A percentile compares a stretch with the other conserved stretches of the same genome.
Conservation (phyloP, 805 yeast genomes). For the Candida piceae region DNA sequence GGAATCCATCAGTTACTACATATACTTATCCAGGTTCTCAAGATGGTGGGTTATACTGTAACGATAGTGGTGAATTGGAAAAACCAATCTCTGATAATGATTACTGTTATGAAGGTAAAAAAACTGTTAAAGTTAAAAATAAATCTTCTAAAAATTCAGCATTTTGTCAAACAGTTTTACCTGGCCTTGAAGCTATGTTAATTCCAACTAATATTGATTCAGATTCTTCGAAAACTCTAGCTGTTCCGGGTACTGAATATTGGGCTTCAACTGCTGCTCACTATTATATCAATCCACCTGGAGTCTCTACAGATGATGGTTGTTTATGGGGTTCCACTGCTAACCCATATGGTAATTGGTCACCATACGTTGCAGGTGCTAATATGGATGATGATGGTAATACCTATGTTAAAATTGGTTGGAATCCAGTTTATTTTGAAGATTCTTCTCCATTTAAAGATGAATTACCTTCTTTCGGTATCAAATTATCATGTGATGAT, state of each 20-base stretch:
- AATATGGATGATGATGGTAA: constrained; percentile 66
- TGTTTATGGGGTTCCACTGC: constrained; percentile 77
- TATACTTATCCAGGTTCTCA: constrained; percentile 75
- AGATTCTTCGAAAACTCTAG: constrained; percentile 47
- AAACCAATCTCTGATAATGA: constrained; percentile 52
- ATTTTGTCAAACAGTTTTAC: constrained; percentile 88
- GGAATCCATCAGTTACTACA: constrained; percentile 74
- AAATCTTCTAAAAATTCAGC: constrained; percentile 58
- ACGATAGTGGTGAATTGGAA: constrained; percentile 60
- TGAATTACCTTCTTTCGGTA: constrained; percentile 60
- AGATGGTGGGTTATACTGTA: constrained; percentile 81
- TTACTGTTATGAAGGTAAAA: constrained; percentile 75
- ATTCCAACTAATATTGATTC: constrained; percentile 71
- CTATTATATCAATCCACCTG: constrained; percentile 80
- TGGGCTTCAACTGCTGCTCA: constrained; percentile 88
- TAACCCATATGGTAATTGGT: constrained; percentile 81
- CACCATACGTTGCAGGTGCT: constrained; percentile 91
- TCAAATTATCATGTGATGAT: constrained; percentile 70
- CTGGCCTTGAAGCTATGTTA: constrained; percentile 92
- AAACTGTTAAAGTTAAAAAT: constrained; percentile 58
- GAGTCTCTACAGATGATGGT: constrained; percentile 67
- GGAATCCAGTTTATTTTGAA: constrained; percentile 84
- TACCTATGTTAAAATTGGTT: constrained; percentile 80
- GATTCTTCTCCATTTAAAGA: constrained; percentile 47
- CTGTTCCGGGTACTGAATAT: constrained; percentile 82